Base-by-base conservation (phyloP, 2,329 filamentous ascomycete species). In the Claviceps sp. region DNA sequence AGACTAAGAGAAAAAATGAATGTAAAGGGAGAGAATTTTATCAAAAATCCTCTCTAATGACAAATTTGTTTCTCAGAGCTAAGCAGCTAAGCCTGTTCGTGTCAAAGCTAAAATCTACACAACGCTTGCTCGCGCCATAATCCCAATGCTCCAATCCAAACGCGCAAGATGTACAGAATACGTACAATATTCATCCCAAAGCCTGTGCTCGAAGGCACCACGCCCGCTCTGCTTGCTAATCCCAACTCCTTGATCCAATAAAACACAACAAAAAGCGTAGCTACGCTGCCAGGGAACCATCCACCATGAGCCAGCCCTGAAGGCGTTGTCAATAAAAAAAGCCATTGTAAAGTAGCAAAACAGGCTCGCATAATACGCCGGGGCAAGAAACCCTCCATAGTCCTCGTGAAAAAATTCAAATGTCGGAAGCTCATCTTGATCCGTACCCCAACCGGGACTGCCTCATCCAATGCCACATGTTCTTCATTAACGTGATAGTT, bases 401-500 rank as follows among this genome's bases (percentile, higher is more conserved):
- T 41, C 20, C 13, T n/a, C 20, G 22, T 46, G 50, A n/a, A 7
- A 42, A n/a, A 20, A 47, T 16, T 36, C 18, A n/a, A 20, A 40
- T 26, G 24, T 30, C 37, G n/a, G 36, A 36, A 48, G 45, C 45
- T 26, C 11, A 37, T 20, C 16, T 34, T 13, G 24, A 47, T 43
- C 34, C 34, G 11, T 6, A 38, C 7, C 34, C 18, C 9, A 42
- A 22, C 16, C 34, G 18, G 37, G 24, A 47, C 40, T 47, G 22
- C 9, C 40, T 37, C 36, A 26, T 47, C 26, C 40, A n/a, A 38
- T 48, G 43, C 34, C 45, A 42, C 60, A 58, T 58, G 54, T 54
- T 34, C 30, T 11, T 54, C 49, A 60, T 61, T 57, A 58, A 62
- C 61, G 54, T 63, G 55, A 60, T 57, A 58, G 57, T 51, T 55